Conservation (phyloP, 2,329 filamentous ascomycete genomes). For the Fusarium keratoplasticum region DNA sequence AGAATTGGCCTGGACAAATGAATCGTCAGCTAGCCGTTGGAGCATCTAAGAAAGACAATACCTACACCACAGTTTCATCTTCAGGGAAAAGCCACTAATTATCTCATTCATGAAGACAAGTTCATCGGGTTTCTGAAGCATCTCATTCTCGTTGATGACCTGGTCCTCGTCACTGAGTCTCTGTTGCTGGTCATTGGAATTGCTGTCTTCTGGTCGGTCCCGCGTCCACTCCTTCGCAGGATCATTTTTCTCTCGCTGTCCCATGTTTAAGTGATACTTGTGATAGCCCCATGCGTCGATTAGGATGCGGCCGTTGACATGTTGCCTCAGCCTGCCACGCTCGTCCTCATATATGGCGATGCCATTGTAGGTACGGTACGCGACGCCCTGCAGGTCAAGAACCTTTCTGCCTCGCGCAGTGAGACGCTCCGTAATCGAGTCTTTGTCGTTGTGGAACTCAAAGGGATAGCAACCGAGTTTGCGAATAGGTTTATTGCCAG, state of each 20-base stretch:
- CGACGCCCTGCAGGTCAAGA: slow-evolving; percentile 56
- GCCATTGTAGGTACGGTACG: slow-evolving; percentile 56
- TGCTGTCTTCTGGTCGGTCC: slow-evolving; percentile 5
- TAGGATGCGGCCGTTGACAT: slow-evolving; percentile 55
- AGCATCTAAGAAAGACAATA: not conserved
- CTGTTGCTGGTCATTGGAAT: slow-evolving; percentile 26
- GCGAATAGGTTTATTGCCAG: slow-evolving; percentile 55
- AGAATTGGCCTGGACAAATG: slow-evolving; percentile 47
- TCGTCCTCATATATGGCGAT: slow-evolving; percentile 44
- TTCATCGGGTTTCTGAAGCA: slow-evolving; percentile 53
- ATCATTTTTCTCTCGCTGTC: slow-evolving; percentile 49
- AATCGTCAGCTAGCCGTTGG: slow-evolving; percentile 7
- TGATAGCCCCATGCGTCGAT: slow-evolving; percentile 57
- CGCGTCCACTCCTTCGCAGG: not conserved
- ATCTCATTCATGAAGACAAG: slow-evolving; percentile 56
- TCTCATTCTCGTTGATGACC: slow-evolving; percentile 52
- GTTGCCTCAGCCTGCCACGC: slow-evolving; percentile 44
- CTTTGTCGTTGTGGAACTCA: slow-evolving; percentile 46
- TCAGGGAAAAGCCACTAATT: slow-evolving; percentile 58
- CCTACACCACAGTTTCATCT: slow-evolving; percentile 60
- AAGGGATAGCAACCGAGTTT: slow-evolving; percentile 55
- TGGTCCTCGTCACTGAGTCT: slow-evolving; percentile 51
- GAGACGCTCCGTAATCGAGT: slow-evolving; percentile 46
- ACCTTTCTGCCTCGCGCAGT: slow-evolving; percentile 52
- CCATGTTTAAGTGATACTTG: slow-evolving; percentile 53